Conservation (phyloP, 441 rosid genomes). For the Corymbia calophylla region DNA sequence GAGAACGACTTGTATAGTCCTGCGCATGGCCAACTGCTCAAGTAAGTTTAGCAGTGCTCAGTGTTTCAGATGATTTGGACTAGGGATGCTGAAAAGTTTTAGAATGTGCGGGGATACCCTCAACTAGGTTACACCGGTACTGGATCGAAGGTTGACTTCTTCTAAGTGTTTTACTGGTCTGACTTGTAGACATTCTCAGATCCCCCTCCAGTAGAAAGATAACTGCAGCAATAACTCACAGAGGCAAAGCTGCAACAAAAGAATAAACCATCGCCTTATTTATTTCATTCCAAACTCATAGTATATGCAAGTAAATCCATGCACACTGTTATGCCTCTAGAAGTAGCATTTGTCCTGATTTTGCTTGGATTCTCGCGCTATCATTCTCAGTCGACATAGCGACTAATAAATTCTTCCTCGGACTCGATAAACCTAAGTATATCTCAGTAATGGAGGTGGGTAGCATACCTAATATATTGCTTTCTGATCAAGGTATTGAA, state of each 20-base stretch:
- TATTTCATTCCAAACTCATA: not conserved
- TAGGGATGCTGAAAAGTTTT: slow-evolving; percentile 17
- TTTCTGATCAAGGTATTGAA: not conserved
- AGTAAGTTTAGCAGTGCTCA: slow-evolving; percentile 43
- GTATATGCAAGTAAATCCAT: not conserved
- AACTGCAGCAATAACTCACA: not conserved
- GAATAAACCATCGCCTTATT: not conserved
- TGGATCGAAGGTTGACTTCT: slow-evolving; percentile 39
- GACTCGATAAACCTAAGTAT: not conserved
- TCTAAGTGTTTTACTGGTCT: slow-evolving; percentile 22
- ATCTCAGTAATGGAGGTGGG: not conserved
- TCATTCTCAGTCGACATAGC: not conserved
- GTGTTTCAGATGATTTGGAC: slow-evolving; percentile 20
- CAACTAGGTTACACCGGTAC: slow-evolving; percentile 22
- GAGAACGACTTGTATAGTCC: slow-evolving; percentile 24
- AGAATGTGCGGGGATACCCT: slow-evolving; percentile 2
- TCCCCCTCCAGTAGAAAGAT: slow-evolving; percentile 9
- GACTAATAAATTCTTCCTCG: not conserved
- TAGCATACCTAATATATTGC: not conserved
- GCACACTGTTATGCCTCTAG: not conserved
- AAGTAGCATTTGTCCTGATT: not conserved
- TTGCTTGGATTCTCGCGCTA: not conserved
- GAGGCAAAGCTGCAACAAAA: slow-evolving; percentile 11
- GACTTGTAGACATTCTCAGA: slow-evolving; percentile 30
- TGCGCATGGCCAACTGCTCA: slow-evolving; percentile 44